Evolutionary conservation across 768 basidiomycete species (phyloP), one percentile per base, ranked within the genome.

Genomic region (Mycena polygramma): DNA sequence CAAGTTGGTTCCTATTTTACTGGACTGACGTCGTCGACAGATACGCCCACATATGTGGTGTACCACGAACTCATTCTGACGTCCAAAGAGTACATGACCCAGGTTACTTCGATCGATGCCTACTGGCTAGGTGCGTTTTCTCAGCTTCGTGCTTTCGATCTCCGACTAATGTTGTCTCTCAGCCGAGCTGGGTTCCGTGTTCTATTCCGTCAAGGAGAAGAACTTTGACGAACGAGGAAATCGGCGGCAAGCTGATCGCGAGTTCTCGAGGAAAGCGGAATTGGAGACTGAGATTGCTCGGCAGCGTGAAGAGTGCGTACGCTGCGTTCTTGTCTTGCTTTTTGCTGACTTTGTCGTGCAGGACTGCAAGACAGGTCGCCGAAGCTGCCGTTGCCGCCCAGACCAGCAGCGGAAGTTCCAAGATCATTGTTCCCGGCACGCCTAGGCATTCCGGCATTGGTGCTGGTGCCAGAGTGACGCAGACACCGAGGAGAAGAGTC

Each of bases 41-140:
- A 96, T 80, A 97, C 96, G 24, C 97, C 97, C 8, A 93, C 96
- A 49, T 98, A 99, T 80, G 94, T 98, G 57, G 90, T 99, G 41
- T 99, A 99, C 79, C 98, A 99, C 78, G 97, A 98, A 77, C 87
- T 97, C 64, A 97, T 98, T 70, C 83, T 97, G 74, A 97, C 96
- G 14, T 97, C 96, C 39, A 97, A 97, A 77, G 92, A 95, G 81
- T 99, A 99, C 82, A 98, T 98, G 97, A 97, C 97, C 20, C 96
- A 96, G 79, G 98, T 99, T n/a, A 98, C 98, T 3, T 91, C 97
- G 0, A 94, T 99, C 71, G 96, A 99, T 77, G 92, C 98, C 4
- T 96, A 96, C 81, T 99, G 98, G 98, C 88, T 99, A 43, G 96
- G 96, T 94, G 81, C 78, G 86, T 78, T 4, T 7, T 54, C 30